Evolutionary conservation across 345 rosid genomes (phyloP), one percentile per base, ranked within the genome.

Genomic region (Linum tenue): DNA sequence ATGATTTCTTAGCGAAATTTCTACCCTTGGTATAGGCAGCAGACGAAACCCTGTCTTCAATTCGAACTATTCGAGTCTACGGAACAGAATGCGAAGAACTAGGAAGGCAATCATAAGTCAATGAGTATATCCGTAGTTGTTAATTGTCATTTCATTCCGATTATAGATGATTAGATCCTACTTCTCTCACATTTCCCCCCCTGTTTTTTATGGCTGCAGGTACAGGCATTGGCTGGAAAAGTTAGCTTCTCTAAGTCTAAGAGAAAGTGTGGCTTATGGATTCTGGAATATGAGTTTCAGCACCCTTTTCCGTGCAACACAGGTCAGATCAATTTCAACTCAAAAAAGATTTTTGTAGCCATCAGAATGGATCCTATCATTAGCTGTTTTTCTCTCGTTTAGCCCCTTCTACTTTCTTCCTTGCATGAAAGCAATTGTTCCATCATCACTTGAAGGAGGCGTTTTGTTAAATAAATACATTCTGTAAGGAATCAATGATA

Each of bases 31-130:
- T 79, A 37, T 67, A 84, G 88, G 78, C 63, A 69, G 78, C 82
- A 37, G 77, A 84, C 63, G 85, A 81, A 69, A 73, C 88, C 62
- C 67, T 84, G 42, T 77, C 76, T 42, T 60, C 70, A 77, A 78
- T 84, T 63, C 74, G 76, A 75, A 76, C 78, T 53, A 81, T 81
- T 36, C 73, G 71, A 60, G 71, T 63, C 63, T 76, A 74, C 72
- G 82, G 84, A 76, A 77, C 85, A 64, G 85, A 79, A 67, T 67
- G 58, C 39, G 73, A 67, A 66, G 88, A 84, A 79, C 43, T 74
- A 69, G 76, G 68, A 72, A 79, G 88, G 85, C 75, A 79, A 78
- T 63, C 64, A 57, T 57, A 44, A 7, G 65, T 63, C 55, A 35
- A 15, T 62, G 50, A 70, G 67, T 70, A 58, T 40, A 51, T 68